Base-by-base conservation (phyloP, 2,329 filamentous ascomycete species). In the Fusarium veterinarium region DNA sequence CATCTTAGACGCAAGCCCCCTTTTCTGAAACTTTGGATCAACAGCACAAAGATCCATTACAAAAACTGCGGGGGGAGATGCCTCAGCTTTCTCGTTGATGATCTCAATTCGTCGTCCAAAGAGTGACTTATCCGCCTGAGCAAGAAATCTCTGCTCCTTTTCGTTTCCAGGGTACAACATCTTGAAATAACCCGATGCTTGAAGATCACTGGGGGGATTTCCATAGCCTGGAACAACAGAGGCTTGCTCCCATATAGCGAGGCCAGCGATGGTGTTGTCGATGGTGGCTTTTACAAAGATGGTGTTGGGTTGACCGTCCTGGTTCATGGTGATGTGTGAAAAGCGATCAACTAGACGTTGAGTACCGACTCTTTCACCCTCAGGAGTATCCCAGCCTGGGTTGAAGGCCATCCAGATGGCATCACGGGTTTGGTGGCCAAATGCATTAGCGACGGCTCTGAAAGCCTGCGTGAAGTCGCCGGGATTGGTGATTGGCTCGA, bases 231-330 rank as follows among this genome's bases (percentile, higher is more conserved):
- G 80, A 0, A 89, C 83, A 11, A 81, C 77, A 0, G 88, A 89
- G 0, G 81, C 77, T 70, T 90, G 88, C 13, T 81, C 74, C 89
- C 89, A 91, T 61, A 89, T 85, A 6, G 88, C 87, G 33, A 87
- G 66, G 20, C 88, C 89, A 14, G 81, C 88, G n/a, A 89, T 80
- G 13, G 71, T 58, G 44, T 78, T 77, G 3, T 82, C 72, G 3
- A 89, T 51, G 0, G 85, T 88, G 4, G 87, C 88, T 67, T 89
- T 89, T 67, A 90, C 80, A 67, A 87, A 89, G 3, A 89, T 60
- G 2, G 83, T 85, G 74, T 87, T 89, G 4, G 82, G 81, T 13
- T 83, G 75, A n/a, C 86, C 86, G 40, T 82, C 69, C 13, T 78
- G 79, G 77, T 88, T 84, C 14, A 65, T 78, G 5, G 82, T 83